Evolutionary conservation across 768 basidiomycete genomes (phyloP).

Genomic region (Lactifluus piperatus): DNA sequence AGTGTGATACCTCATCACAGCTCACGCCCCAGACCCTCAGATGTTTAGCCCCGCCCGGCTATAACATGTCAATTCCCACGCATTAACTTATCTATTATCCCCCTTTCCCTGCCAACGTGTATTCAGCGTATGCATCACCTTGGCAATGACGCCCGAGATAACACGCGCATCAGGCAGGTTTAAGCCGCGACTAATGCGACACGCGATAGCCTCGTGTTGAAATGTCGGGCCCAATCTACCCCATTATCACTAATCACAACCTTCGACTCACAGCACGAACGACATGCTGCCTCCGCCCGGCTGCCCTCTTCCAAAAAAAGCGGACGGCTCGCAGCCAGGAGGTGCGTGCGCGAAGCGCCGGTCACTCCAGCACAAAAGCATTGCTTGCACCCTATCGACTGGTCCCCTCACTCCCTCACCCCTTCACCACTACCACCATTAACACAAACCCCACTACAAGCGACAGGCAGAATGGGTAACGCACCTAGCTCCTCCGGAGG

Average conservation of each 20-base stretch:
- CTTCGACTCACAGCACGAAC: conserved; percentile 4
- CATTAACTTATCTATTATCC: neutral
- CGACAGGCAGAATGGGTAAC: conserved; percentile 14
- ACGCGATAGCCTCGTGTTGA: conserved; percentile 14
- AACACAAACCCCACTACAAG: neutral
- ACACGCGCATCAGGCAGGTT: conserved; percentile 11
- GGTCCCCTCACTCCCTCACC: neutral
- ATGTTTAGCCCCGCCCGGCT: neutral
- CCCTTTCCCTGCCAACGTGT: neutral
- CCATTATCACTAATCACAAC: conserved; percentile 13
- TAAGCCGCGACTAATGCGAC: conserved; percentile 2
- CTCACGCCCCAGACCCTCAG: neutral
- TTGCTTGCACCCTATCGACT: neutral
- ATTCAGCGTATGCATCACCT: neutral
- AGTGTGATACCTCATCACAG: neutral
- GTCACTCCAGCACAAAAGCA: conserved; percentile 12
- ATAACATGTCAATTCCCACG: neutral
- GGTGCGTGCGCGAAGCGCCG: conserved; percentile 7
- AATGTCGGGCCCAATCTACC: conserved; percentile 2
- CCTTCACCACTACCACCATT: neutral
- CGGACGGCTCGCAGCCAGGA: conserved; percentile 2
- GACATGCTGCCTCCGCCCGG: conserved; percentile 17
- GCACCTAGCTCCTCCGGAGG: conserved; percentile 9
- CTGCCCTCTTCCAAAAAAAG: conserved; percentile 8
- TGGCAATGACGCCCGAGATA: neutral